A percentile compares a stretch with the other conserved stretches of the same genome.
Conservation (phyloP, 495 filamentous ascomycete species). For the Annulohypoxylon nitens region DNA sequence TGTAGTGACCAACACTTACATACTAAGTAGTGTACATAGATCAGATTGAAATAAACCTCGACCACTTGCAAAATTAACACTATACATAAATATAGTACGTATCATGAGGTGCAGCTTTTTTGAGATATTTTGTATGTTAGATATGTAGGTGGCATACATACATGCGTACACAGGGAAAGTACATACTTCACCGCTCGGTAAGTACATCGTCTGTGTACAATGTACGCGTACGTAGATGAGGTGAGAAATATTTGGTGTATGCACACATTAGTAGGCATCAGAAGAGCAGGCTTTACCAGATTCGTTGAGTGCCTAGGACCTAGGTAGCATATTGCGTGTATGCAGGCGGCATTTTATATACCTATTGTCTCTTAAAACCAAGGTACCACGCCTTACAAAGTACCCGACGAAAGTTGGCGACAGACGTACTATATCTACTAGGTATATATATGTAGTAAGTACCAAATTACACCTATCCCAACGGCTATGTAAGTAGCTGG, state of each 20-base stretch:
- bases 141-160: no score
- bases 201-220: background rate
- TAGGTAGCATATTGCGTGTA: background rate
- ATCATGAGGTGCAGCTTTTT: no score
- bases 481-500: background rate
- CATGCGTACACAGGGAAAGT: background rate
- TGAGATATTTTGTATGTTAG: no score
- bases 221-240: conserved; percentile 1
- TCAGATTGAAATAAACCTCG: no score
- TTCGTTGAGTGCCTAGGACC: background rate
- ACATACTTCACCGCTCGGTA: conserved; percentile 2
- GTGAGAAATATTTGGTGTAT: background rate
- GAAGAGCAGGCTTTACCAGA: background rate
- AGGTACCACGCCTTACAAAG: background rate
- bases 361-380: background rate
- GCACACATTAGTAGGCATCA: background rate
- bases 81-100: no score
- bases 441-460: background rate
- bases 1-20: no score
- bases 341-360: background rate
- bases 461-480: background rate
- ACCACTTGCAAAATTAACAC: no score
- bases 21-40: no score
- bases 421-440: background rate
- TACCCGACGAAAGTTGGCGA: background rate